Percentiles rank a stretch among this genome's conserved stretches.
These are phyloP conservation scores for Rehmannia glutinosa DNA, from an alignment of 257 asterid genomes.

Conservation along the genomic window DNA sequence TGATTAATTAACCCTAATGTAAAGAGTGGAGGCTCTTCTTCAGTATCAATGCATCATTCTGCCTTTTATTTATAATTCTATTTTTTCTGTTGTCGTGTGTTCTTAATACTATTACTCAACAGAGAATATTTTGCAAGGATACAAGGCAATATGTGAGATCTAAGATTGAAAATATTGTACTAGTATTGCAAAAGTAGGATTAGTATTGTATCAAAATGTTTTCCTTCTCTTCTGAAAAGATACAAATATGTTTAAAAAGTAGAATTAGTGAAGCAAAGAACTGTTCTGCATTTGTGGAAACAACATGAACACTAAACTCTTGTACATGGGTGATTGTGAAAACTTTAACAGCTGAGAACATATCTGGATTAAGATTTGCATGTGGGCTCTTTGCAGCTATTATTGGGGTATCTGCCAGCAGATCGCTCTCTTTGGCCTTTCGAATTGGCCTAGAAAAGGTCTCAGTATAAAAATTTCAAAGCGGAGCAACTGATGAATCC, in stretches of 20 bases:
- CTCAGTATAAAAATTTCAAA: constrained; percentile 79
- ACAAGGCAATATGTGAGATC: background rate
- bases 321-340: background rate
- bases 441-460: constrained; percentile 77
- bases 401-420: constrained; percentile 79
- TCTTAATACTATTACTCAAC: background rate
- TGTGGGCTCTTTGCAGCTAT: constrained; percentile 50
- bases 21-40: constrained; percentile 1
- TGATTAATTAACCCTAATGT: constrained; percentile 1
- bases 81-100: background rate
- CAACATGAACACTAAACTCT: background rate
- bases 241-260: background rate
- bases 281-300: constrained; percentile 4
- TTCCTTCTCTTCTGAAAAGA: background rate
- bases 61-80: background rate
- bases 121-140: background rate
- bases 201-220: background rate
- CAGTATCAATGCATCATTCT: background rate
- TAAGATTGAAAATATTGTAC: constrained; percentile 4
- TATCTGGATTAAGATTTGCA: background rate
- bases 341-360: background rate
- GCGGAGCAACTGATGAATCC: constrained; percentile 95
- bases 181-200: constrained; percentile 9
- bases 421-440: constrained; percentile 82
- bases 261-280: constrained; percentile 6